Conservation (phyloP, 176 grass and related monocot genomes). For the Secale cereale region DNA sequence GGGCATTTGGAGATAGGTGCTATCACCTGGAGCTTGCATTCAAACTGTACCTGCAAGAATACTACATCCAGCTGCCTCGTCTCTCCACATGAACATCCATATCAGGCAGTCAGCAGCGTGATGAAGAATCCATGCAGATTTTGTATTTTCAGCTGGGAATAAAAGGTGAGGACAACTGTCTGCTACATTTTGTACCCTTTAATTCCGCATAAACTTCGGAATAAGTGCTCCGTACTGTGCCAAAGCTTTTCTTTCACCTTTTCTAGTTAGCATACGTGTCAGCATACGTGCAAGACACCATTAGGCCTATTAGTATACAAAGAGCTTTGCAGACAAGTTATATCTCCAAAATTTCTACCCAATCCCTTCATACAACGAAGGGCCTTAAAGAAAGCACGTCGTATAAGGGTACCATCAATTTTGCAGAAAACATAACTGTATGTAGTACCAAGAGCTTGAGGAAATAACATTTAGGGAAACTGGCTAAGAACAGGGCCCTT, state of each 20-base stretch:
- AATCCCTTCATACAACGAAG: not conserved
- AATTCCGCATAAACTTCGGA: slow-evolving; percentile 8
- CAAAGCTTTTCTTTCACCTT: not conserved
- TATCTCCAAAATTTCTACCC: not conserved
- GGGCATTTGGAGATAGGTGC: slow-evolving; percentile 15
- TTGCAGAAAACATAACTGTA: not conserved
- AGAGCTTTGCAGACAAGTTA: not conserved
- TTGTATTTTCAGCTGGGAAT: slow-evolving; percentile 24
- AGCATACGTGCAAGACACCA: not conserved
- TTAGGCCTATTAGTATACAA: not conserved
- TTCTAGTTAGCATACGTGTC: not conserved
- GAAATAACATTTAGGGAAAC: not conserved
- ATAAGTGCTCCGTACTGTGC: slow-evolving; percentile 17
- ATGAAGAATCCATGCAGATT: slow-evolving; percentile 30
- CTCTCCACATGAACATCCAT: slow-evolving; percentile 23
- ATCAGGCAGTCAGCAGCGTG: not conserved
- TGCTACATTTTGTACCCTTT: slow-evolving; percentile 23
- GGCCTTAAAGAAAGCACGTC: not conserved
- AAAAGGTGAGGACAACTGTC: slow-evolving; percentile 22
- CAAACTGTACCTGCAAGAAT: slow-evolving; percentile 3
- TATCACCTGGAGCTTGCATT: not conserved
- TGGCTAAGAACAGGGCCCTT: not conserved
- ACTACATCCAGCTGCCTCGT: slow-evolving; percentile 6
- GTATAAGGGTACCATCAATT: not conserved
- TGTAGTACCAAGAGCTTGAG: not conserved